Evolutionary conservation across 352 stramenopile genomes (phyloP).

Genomic region (Phytophthora uliginosa): DNA sequence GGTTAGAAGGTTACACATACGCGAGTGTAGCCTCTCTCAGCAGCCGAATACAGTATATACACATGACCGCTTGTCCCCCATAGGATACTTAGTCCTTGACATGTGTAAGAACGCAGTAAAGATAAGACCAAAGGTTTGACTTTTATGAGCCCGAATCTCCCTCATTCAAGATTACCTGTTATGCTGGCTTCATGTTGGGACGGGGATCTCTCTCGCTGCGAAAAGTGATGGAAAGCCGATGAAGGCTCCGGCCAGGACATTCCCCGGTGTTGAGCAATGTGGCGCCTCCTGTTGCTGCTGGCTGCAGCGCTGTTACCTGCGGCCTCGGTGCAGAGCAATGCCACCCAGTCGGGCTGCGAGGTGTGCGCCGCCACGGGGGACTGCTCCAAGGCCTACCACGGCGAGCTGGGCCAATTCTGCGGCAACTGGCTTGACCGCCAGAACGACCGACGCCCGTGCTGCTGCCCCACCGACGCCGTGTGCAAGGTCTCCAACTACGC

Average conservation of each 20-base stretch:
- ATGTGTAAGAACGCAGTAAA: too few relatives aligned
- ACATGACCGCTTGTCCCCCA: too few relatives aligned
- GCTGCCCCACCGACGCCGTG: constrained; percentile 49
- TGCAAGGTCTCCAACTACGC: constrained; percentile 65
- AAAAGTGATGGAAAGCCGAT: neutral
- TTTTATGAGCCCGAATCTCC: too few relatives aligned
- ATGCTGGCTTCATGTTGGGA: neutral
- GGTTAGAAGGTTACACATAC: too few relatives aligned
- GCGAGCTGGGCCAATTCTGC: constrained; percentile 53
- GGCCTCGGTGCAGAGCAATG: constrained; percentile 20
- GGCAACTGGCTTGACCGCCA: constrained; percentile 65
- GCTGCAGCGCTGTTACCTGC: constrained; percentile 3
- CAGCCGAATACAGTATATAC: too few relatives aligned
- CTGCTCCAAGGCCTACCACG: constrained; percentile 49
- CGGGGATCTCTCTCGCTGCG: neutral
- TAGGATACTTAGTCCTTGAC: too few relatives aligned
- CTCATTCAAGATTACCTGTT: too few relatives aligned
- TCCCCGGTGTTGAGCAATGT: neutral
- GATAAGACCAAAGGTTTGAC: too few relatives aligned
- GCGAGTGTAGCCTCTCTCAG: too few relatives aligned
- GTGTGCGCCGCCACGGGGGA: constrained; percentile 54
- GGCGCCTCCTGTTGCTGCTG: neutral
- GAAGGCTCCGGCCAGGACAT: neutral
- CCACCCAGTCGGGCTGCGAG: constrained; percentile 49
- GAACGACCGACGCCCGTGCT: constrained; percentile 53